phyloP scores from a whole-genome alignment of 1,284 basidiomycete genomes.

The Ceratobasidium sp. region DNA sequence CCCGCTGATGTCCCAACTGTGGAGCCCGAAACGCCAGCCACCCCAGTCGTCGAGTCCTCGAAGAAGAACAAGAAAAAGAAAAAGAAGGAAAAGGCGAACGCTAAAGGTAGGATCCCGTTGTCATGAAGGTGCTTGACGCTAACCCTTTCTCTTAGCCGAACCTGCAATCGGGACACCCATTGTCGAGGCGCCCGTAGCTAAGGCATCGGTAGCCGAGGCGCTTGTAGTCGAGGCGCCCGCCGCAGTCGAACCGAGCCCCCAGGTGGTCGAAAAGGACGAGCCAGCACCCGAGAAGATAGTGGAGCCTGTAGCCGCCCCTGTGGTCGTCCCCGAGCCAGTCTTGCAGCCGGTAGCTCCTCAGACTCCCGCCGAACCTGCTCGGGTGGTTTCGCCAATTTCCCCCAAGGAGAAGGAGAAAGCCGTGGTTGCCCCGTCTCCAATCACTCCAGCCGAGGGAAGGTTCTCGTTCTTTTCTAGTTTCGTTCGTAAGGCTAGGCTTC shows the following conservation, averaged over 20 bases:
- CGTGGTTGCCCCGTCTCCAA: background rate
- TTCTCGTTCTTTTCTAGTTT: constrained; percentile 4
- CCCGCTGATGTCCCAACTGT: background rate
- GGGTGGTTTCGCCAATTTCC: background rate
- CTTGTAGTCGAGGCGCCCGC: constrained; percentile 15
- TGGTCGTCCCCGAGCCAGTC: background rate
- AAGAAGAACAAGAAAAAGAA: constrained; percentile 32
- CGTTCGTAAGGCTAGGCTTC: background rate
- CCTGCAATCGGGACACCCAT: background rate
- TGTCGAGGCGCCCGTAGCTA: background rate
- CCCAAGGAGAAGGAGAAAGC: constrained; percentile 32
- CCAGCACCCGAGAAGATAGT: background rate
- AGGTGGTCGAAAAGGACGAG: background rate
- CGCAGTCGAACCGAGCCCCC: background rate
- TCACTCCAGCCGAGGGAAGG: constrained; percentile 5
- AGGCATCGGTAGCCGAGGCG: constrained; percentile 9
- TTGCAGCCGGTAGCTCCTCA: background rate
- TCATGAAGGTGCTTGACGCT: background rate
- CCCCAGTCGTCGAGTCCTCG: constrained; percentile 20
- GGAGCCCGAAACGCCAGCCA: background rate
- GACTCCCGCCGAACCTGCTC: background rate
- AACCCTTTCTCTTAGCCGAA: background rate
- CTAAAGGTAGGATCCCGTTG: background rate
- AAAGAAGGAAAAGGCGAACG: constrained; percentile 17
- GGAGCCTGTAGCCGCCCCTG: background rate